A percentile compares a stretch with the other conserved stretches of the same genome.
Conservation (phyloP, 495 filamentous ascomycete genomes). For the Rhizodiscina lignyota region DNA sequence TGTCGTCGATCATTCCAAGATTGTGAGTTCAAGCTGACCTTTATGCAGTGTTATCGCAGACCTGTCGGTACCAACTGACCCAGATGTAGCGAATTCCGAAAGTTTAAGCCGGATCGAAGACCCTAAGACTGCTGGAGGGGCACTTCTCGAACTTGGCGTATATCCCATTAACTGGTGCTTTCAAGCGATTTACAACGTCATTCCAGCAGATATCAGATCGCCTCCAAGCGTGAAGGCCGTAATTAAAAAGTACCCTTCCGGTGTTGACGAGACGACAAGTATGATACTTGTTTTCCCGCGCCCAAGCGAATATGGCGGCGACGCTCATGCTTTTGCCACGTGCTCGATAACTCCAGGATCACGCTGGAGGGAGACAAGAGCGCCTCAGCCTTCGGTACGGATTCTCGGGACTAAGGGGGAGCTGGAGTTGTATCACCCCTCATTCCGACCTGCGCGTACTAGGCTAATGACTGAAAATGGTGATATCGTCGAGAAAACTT, state of each 20-base stretch:
- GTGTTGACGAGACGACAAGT: conserved; percentile 69
- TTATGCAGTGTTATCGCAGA: conserved; percentile 67
- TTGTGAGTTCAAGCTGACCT: too few relatives aligned
- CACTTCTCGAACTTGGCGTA: conserved; percentile 58
- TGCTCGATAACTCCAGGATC: conserved; percentile 43
- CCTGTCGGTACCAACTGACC: conserved; percentile 33
- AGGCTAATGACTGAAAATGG: conserved; percentile 26
- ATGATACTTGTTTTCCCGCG: conserved; percentile 61
- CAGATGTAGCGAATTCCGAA: conserved; percentile 32
- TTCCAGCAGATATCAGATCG: conserved; percentile 28
- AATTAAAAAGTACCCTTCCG: conserved; percentile 61
- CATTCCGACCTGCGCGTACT: conserved; percentile 53
- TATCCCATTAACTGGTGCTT: conserved; percentile 89
- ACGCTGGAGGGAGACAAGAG: conserved; percentile 45
- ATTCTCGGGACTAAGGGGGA: conserved; percentile 79
- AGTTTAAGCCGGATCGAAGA: conserved; percentile 68
- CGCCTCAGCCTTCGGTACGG: conserved; percentile 49
- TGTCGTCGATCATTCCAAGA: too few relatives aligned
- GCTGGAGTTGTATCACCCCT: conserved; percentile 61
- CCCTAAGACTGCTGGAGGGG: conserved; percentile 68
- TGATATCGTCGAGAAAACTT: conserved; percentile 19
- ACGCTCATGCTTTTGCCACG: conserved; percentile 51
- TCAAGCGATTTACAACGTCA: conserved; percentile 75
- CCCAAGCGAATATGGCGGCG: conserved; percentile 21
- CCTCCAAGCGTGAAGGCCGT: conserved; percentile 38